Conservation (phyloP, 371 early-diverging fungal genomes). For the Dichotomocladium elegans region DNA sequence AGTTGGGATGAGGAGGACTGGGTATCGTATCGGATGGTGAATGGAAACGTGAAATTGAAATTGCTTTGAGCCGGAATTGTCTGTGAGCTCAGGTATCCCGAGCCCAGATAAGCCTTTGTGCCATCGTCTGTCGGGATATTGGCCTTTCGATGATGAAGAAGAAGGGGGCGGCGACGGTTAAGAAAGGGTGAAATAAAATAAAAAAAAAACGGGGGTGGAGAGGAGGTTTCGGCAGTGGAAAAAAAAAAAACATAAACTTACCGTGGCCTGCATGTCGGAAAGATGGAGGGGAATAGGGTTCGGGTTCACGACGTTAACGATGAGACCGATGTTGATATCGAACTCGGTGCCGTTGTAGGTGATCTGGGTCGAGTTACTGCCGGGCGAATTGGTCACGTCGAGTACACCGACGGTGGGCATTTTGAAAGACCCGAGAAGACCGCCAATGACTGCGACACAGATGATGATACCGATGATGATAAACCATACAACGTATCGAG, state of each 20-base stretch:
- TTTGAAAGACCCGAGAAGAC: conserved; percentile 30
- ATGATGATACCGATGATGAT: conserved; percentile 37
- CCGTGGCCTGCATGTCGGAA: conserved; percentile 31
- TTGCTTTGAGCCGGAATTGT: conserved; percentile 33
- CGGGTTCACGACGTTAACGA: conserved; percentile 35
- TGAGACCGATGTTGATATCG: conserved; percentile 34
- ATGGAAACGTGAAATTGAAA: conserved; percentile 44
- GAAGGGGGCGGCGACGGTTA: too few species aligned
- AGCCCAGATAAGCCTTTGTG: conserved; percentile 22
- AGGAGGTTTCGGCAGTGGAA: too few species aligned
- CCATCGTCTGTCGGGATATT: conserved; percentile 31
- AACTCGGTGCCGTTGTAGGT: conserved; percentile 19
- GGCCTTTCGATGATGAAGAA: conserved; percentile 26
- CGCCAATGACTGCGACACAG: conserved; percentile 29
- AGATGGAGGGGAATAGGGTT: conserved; percentile 33
- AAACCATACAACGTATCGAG: conserved; percentile 32
- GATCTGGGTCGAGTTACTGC: conserved; percentile 18
- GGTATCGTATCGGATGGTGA: conserved; percentile 39
- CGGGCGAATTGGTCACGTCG: conserved; percentile 21
- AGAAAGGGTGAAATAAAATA: too few species aligned
- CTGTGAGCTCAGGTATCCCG: conserved; percentile 37
- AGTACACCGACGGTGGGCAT: conserved; percentile 31
- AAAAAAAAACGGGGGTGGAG: too few species aligned
- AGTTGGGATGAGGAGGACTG: conserved; percentile 25
- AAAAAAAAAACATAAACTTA: conserved; percentile 15